Evolutionary conservation across 179 eudicot species (phyloP), one percentile per base, ranked within the genome.

Genomic region (Spergularia azorica): DNA sequence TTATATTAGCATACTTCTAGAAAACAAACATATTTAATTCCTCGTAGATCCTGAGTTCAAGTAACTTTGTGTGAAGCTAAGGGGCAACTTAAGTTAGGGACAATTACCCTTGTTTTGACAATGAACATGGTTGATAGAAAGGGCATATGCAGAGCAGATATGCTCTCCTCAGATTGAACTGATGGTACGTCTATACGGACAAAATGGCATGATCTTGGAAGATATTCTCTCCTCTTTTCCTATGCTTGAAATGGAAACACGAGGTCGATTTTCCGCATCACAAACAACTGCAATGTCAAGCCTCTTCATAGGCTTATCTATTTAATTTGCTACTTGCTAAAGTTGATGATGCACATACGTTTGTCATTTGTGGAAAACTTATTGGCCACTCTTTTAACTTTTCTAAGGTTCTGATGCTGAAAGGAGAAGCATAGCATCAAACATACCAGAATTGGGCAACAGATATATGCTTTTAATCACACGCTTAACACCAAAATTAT

Each of bases 21-120:
- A 62, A 54, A 60, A 60, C 20, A n/a, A 41, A 54, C 43, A 18
- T 38, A 51, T 46, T 48, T 76, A 62, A 80, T 63, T 46, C 52
- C 56, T 69, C 66, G 41, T 41, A 54, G 6, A 80, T 80, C 70
- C 58, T 57, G 39, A 7, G n/a, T 15, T 12, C 36, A 68, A 67
- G 64, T 62, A 73, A 68, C 78, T 69, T 77, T 67, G 57, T 14
- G 61, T 58, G 77, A 18, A 9, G 72, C 84, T 54, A 81, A 81
- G 79, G 81, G 84, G 69, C 84, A 81, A 57, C 70, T 71, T 62
- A 63, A 58, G 43, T 43, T 69, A 58, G 73, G 77, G 81, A 78
- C 84, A 81, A 63, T 59, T 81, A 73, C 77, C 71, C 66, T 66
- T 67, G 60, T 26, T 52, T 54, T 67, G 55, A 81, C 12, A 72